Conservation (phyloP, 805 yeast genomes). For the Candida fluviatilis region DNA sequence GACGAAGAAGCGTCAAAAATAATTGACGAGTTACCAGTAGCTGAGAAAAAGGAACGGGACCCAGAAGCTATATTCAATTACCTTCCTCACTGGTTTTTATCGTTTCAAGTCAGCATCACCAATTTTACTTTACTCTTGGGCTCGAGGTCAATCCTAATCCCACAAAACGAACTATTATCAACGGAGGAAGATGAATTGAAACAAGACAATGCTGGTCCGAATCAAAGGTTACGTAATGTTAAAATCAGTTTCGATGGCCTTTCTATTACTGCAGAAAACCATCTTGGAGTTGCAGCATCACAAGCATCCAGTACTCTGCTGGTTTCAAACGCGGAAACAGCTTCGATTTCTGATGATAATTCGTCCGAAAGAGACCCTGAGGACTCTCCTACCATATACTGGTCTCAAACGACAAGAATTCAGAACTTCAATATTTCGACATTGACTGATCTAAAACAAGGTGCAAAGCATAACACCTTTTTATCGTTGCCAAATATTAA, state of each 20-base stretch:
- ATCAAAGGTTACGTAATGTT: conserved; percentile 17
- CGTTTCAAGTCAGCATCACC: conserved; percentile 14
- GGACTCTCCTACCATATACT: conserved; percentile 16
- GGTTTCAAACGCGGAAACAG: too few relatives aligned
- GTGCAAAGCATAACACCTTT: conserved; percentile 12
- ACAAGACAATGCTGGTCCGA: conserved; percentile 14
- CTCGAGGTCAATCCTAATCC: conserved; percentile 36
- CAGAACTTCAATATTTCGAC: conserved; percentile 14
- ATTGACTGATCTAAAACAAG: conserved; percentile 11
- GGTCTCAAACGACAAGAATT: conserved; percentile 17
- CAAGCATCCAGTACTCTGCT: too few relatives aligned
- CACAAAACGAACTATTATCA: conserved; percentile 14
- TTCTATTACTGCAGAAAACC: background rate
- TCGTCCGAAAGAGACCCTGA: too few relatives aligned
- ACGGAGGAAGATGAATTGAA: conserved; percentile 11
- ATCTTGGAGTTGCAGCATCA: conserved; percentile 5
- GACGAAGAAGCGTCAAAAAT: conserved; percentile 14
- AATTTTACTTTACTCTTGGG: conserved; percentile 24
- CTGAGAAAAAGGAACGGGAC: background rate
- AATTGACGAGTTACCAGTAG: background rate
- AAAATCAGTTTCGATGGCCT: conserved; percentile 4
- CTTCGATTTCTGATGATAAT: too few relatives aligned
- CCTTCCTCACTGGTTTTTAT: conserved; percentile 34
- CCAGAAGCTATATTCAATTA: conserved; percentile 15
- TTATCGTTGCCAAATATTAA: conserved; percentile 19